Base-by-base conservation (phyloP, 2,329 filamentous ascomycete species). In the Nakataea oryzae region DNA sequence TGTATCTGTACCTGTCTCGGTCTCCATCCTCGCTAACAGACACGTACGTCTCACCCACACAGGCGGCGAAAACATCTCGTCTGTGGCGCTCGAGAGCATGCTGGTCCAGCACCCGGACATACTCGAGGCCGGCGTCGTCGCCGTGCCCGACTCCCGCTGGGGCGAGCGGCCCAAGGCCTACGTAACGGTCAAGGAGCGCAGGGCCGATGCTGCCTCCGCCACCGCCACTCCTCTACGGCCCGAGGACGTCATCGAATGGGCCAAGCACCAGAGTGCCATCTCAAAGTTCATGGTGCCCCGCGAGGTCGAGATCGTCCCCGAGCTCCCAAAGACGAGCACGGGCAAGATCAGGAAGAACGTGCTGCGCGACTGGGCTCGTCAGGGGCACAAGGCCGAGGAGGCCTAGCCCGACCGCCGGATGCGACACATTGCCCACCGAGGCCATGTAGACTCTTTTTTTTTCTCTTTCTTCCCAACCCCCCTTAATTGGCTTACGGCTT, bases 301-400 rank as follows among this genome's bases (percentile, higher is more conserved):
- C 54, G 86, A 88, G 70, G 83, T 87, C 0, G 90, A 96, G 73
- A 79, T 97, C 56, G 85, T 99, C n/a, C 67, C 78, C 7, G 93
- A 97, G 74, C 78, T 99, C 66, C 95, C 95, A 12, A 99, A 99
- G 83, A 99, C 95, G 30, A 95, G 90, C 74, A 99, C 95, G 0
- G 95, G 95, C 3, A 99, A 99, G 81, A 82, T 97, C 64, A 88
- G 91, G 82, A 99, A 99, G 85, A 97, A 96, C 70, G 85, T 96
- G 8, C 74, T 99, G 62, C 79, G 95, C 64, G 88, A 91, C 67
- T 96, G 93, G 93, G 90, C 89, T 21, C 41, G 41, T n/a, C 41
- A 50, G 41, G 41, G 41, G 21, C 41, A n/a, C 41, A 50, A n/a
- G 41, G 21, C 21, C 3, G 41, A 50, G 17, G 41, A 50, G 41